phyloP scores from a whole-genome alignment of 352 stramenopile species.

The Pythium dissotocum region DNA sequence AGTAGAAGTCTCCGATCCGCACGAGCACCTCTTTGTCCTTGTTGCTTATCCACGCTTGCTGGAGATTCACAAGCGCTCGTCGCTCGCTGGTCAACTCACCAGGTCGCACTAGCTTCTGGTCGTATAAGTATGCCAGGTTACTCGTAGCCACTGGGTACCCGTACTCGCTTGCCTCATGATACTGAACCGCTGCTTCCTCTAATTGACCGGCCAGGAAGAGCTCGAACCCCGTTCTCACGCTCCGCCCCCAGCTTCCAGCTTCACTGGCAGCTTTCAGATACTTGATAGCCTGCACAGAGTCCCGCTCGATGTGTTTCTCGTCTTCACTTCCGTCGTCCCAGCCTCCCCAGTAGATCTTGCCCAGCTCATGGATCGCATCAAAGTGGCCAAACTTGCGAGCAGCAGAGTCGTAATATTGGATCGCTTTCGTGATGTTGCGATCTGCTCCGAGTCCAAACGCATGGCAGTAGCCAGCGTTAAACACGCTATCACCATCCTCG shows the following conservation, averaged over 20 bases:
- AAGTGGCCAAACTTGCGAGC: slow-evolving; percentile 84
- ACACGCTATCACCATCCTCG: slow-evolving; percentile 88
- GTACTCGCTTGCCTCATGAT: slow-evolving; percentile 65
- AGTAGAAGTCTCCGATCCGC: slow-evolving; percentile 76
- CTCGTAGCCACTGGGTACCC: slow-evolving; percentile 65
- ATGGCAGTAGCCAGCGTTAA: slow-evolving; percentile 88
- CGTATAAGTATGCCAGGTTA: slow-evolving; percentile 80
- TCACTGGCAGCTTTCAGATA: slow-evolving; percentile 69
- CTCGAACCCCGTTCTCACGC: slow-evolving; percentile 65
- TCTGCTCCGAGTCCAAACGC: slow-evolving; percentile 57
- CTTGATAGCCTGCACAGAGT: slow-evolving; percentile 31
- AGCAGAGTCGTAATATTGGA: slow-evolving; percentile 61
- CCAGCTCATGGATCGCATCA: slow-evolving; percentile 76
- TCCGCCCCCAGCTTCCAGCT: slow-evolving; percentile 58
- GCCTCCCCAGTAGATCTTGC: slow-evolving; percentile 52
- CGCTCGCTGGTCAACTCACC: slow-evolving; percentile 30
- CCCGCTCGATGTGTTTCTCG: slow-evolving; percentile 4
- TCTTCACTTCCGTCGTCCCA: background rate
- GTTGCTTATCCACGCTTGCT: slow-evolving; percentile 36
- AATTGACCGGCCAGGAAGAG: slow-evolving; percentile 48
- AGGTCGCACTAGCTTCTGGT: slow-evolving; percentile 41
- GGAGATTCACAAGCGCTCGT: slow-evolving; percentile 45
- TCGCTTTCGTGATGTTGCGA: slow-evolving; percentile 54
- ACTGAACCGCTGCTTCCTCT: slow-evolving; percentile 46
- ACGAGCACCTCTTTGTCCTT: slow-evolving; percentile 62